Evolutionary conservation across 345 rosid genomes (phyloP).

Genomic region (Salix dunnii): DNA sequence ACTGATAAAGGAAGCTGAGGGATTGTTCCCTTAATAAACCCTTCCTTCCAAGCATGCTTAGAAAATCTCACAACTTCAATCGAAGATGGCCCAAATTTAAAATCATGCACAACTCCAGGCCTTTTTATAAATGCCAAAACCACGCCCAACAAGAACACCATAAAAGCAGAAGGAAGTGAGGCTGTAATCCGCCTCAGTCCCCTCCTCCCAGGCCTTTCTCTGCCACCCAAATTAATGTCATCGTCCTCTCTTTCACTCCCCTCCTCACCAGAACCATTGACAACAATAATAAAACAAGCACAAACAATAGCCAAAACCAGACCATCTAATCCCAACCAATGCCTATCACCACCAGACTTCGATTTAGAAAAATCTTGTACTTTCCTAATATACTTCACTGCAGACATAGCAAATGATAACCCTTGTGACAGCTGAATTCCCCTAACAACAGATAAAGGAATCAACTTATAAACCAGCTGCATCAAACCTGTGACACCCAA

Average conservation of each 20-base stretch:
- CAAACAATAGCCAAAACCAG: constrained; percentile 62
- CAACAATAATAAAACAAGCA: constrained; percentile 52
- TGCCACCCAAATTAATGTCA: not conserved
- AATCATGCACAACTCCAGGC: constrained; percentile 41
- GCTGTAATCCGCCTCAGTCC: constrained; percentile 33
- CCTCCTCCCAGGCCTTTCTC: constrained; percentile 28
- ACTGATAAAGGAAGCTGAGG: constrained; percentile 79
- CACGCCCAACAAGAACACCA: constrained; percentile 66
- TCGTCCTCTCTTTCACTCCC: constrained; percentile 17
- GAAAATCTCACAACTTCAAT: constrained; percentile 43
- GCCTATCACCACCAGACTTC: constrained; percentile 49
- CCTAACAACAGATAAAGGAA: constrained; percentile 69
- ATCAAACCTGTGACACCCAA: constrained; percentile 75
- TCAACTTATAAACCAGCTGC: constrained; percentile 55
- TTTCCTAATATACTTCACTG: constrained; percentile 64
- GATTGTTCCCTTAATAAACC: constrained; percentile 71
- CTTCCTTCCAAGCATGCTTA: constrained; percentile 64
- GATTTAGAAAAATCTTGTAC: constrained; percentile 63
- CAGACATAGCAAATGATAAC: constrained; percentile 67
- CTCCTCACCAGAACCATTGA: constrained; percentile 63
- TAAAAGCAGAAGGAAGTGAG: constrained; percentile 66
- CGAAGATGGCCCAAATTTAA: constrained; percentile 62
- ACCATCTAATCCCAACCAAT: constrained; percentile 79
- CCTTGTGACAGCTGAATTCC: constrained; percentile 89
- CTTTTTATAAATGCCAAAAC: constrained; percentile 56